Conservation (phyloP, 2,329 filamentous ascomycete genomes). For the Didymella keratinophila region DNA sequence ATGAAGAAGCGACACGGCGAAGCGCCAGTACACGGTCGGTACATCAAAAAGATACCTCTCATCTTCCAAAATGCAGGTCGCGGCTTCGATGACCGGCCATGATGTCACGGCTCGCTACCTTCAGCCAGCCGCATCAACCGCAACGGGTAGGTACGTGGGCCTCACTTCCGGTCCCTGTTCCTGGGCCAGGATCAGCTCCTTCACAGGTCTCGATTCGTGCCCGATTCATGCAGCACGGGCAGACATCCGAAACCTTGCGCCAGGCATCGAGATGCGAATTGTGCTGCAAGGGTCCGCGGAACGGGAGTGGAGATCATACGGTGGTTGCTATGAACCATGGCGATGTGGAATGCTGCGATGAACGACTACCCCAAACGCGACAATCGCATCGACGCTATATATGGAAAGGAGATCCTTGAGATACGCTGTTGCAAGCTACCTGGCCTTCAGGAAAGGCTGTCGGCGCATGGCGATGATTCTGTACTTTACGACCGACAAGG, state of each 20-base stretch:
- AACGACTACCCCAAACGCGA: neutral
- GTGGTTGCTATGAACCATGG: neutral
- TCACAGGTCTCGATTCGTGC: neutral
- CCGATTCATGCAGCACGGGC: neutral
- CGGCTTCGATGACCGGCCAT: conserved; percentile 10
- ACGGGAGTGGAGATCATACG: conserved; percentile 6
- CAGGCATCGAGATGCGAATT: conserved; percentile 7
- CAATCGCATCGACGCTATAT: neutral
- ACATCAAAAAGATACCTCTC: neutral
- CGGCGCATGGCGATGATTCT: neutral
- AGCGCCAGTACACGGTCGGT: neutral
- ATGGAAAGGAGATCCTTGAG: neutral
- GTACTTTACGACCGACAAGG: neutral
- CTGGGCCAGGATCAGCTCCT: conserved; percentile 1
- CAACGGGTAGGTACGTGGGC: conserved; percentile 7
- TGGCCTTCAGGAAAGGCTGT: neutral
- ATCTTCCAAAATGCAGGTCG: neutral
- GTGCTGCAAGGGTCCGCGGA: conserved; percentile 8
- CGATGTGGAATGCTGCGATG: conserved; percentile 1
- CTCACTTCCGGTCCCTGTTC: conserved; percentile 1
- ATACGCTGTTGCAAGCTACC: neutral
- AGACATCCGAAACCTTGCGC: conserved; percentile 1
- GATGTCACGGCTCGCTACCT: conserved; percentile 15
- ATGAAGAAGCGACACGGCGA: conserved; percentile 3
- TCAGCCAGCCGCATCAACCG: conserved; percentile 6